These are phyloP conservation scores for Penicillium mononematosum DNA, from an alignment of 495 filamentous ascomycete species.

Conservation along the genomic window DNA sequence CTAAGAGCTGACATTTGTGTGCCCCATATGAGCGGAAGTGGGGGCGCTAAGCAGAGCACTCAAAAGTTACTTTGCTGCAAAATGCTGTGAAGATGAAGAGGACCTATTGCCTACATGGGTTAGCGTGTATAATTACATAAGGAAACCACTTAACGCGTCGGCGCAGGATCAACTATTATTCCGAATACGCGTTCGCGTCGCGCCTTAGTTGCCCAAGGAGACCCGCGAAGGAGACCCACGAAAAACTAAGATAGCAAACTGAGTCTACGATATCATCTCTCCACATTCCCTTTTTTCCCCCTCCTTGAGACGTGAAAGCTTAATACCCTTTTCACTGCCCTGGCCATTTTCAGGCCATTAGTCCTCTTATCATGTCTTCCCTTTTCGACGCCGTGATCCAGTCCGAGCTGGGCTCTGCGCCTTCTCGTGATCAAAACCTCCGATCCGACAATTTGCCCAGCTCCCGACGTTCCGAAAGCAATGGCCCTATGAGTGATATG, in stretches of 20 bases:
- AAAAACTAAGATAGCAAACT: conserved; percentile 17
- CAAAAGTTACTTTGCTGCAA: not conserved
- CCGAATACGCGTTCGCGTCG: conserved; percentile 13
- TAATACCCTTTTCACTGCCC: not conserved
- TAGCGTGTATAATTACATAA: not conserved
- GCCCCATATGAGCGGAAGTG: not conserved
- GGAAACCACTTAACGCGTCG: conserved; percentile 15
- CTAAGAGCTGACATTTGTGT: too few species aligned
- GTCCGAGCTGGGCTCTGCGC: conserved; percentile 48
- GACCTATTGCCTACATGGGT: not conserved
- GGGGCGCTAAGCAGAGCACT: not conserved
- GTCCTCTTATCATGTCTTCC: conserved; percentile 48
- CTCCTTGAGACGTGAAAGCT: conserved; percentile 15
- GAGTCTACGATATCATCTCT: conserved; percentile 5
- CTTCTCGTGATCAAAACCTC: conserved; percentile 33
- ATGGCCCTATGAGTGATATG: conserved; percentile 54
- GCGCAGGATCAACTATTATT: conserved; percentile 1
- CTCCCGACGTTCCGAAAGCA: conserved; percentile 52
- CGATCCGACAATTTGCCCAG: conserved; percentile 45
- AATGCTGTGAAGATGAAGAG: not conserved
- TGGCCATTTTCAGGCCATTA: conserved; percentile 27
- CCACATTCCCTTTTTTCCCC: conserved; percentile 10
- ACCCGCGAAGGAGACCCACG: conserved; percentile 14
- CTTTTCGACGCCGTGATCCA: conserved; percentile 52
- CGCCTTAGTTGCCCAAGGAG: conserved; percentile 15